A percentile compares a stretch with the other conserved stretches of the same genome.
Conservation (phyloP, 2,329 filamentous ascomycete species). For the Orbilia oligospora region DNA sequence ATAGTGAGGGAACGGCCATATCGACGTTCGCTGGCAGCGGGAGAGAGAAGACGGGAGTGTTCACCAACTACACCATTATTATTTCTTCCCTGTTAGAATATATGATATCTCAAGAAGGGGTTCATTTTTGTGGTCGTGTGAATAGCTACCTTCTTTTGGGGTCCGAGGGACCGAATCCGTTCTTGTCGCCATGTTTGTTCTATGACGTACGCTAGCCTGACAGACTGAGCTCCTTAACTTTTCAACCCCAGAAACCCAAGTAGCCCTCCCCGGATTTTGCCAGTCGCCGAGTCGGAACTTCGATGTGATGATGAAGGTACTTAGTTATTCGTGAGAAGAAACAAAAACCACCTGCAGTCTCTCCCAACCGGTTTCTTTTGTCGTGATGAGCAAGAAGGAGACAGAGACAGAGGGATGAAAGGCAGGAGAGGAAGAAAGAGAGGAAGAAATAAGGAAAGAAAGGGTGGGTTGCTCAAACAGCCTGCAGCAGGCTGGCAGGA, state of each 20-base stretch:
- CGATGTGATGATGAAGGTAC: background rate
- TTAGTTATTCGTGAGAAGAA: background rate
- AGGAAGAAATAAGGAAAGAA: conserved; percentile 10
- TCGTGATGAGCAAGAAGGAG: background rate
- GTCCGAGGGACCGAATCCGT: conserved; percentile 45
- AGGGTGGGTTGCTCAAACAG: conserved; percentile 40
- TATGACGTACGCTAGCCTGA: conserved; percentile 21
- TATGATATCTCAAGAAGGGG: background rate
- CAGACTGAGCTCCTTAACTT: background rate
- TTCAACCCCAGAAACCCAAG: conserved; percentile 30
- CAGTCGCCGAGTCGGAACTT: conserved; percentile 4
- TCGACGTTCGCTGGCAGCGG: conserved; percentile 48
- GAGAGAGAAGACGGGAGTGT: conserved; percentile 52
- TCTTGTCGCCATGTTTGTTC: conserved; percentile 50
- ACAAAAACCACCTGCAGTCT: background rate
- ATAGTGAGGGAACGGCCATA: conserved; percentile 59
- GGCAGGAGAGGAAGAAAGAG: conserved; percentile 6
- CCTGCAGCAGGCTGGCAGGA: background rate
- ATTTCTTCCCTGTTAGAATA: background rate
- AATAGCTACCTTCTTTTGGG: conserved; percentile 48
- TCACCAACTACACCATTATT: conserved; percentile 29
- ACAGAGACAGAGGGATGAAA: background rate
- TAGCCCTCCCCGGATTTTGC: conserved; percentile 7
- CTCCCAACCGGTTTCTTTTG: background rate
- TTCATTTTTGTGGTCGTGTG: conserved; percentile 21